Conservation (phyloP, 2,329 filamentous ascomycete genomes). For the Annulohypoxylon truncatum region DNA sequence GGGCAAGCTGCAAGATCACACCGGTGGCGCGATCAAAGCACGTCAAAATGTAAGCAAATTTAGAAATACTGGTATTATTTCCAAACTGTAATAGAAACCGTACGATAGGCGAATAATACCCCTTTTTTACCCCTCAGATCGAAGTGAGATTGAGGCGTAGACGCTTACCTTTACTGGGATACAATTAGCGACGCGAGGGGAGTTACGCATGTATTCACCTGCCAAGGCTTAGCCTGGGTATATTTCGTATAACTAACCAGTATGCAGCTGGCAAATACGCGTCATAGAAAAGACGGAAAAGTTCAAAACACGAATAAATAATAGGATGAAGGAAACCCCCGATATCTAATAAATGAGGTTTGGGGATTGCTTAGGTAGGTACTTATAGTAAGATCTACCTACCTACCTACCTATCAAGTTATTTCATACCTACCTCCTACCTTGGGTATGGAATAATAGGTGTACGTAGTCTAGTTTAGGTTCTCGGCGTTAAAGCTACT, state of each 20-base stretch:
- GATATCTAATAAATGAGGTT: too few species aligned
- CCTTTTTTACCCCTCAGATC: background rate
- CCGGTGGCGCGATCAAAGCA: background rate
- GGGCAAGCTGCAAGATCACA: background rate
- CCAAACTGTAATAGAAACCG: background rate
- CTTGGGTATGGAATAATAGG: too few species aligned
- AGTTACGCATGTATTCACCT: background rate
- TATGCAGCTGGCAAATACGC: too few species aligned
- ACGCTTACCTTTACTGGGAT: background rate
- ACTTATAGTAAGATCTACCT: too few species aligned
- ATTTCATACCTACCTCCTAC: too few species aligned
- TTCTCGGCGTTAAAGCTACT: background rate
- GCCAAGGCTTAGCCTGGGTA: background rate
- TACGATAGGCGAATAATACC: background rate
- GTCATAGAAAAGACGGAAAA: too few species aligned
- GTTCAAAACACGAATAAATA: too few species aligned
- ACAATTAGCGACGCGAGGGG: background rate
- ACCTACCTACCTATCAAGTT: too few species aligned
- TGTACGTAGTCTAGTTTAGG: too few species aligned
- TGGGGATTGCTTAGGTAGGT: too few species aligned
- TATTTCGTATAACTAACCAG: too few species aligned
- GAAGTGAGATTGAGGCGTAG: background rate
- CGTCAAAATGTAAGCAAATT: background rate
- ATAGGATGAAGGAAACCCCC: too few species aligned
- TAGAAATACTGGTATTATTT: background rate